Evolutionary conservation across 2,329 filamentous ascomycete species (phyloP), one percentile per base, ranked within the genome.

Genomic region (Anthostomella pinea): DNA sequence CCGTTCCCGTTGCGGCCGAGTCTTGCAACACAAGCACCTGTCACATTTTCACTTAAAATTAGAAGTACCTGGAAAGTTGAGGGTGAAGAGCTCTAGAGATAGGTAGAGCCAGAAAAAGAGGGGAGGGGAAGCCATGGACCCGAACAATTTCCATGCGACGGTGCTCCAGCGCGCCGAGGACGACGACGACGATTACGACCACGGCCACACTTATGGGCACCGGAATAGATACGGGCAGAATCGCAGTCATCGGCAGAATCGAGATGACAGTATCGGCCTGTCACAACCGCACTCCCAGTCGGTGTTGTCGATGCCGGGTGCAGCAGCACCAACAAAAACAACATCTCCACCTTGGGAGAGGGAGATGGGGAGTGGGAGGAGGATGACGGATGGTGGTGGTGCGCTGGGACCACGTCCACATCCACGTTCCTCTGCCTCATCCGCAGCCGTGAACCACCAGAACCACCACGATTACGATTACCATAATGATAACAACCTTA

Each of bases 341-440:
- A n/a, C n/a, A n/a, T n/a, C n/a, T 35, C n/a, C n/a, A n/a, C 24
- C n/a, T 6, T 26, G 24, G 24, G n/a, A 26, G 24, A 29, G 27
- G 6, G 27, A 15, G 11, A 17, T n/a, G 13, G n/a, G 27, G 15
- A 29, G 18, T 28, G 33, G 13, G 33, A 33, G 33, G 33, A 38
- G 34, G 26, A 42, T 43, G 35, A 39, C 35, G 30, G 32, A 31
- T 41, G 39, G 35, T 27, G 45, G 38, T 45, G 50, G 44, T 46
- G 48, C 47, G 49, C 52, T 53, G 48, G 51, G 49, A 46, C 51
- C 51, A 53, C 47, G 49, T 52, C 46, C 48, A 38, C 30, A 38
- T 18, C 37, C 42, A 30, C 23, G 30, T 24, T 10, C 27, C 27
- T 29, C 27, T 16, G 24, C 28, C 23, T 40, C 28, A 28, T 23